Conservation (phyloP, 768 basidiomycete genomes). For the Hygrocybe coccinea region DNA sequence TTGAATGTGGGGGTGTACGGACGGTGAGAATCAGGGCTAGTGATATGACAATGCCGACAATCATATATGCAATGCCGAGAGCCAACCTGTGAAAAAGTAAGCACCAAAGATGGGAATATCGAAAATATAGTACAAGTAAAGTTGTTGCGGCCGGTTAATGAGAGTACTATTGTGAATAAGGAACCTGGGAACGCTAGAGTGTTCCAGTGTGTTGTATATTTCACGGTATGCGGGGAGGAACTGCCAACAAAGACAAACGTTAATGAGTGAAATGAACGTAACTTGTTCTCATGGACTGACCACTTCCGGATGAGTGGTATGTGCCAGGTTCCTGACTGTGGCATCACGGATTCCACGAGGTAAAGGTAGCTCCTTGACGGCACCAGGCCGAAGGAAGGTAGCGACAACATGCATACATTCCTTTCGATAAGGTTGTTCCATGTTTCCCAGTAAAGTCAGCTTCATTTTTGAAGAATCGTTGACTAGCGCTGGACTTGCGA, state of each 20-base stretch:
- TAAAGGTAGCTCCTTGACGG: slow-evolving; percentile 28
- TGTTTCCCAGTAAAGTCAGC: background rate
- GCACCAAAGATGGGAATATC: background rate
- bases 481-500: background rate
- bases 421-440: slow-evolving; percentile 15
- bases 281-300: slow-evolving; percentile 17
- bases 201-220: slow-evolving; percentile 29
- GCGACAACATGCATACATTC: slow-evolving; percentile 28
- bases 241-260: slow-evolving; percentile 11
- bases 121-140: slow-evolving; percentile 27
- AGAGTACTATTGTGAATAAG: slow-evolving; percentile 30
- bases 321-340: slow-evolving; percentile 24
- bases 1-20: slow-evolving; percentile 19
- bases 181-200: slow-evolving; percentile 28
- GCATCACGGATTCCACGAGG: slow-evolving; percentile 24
- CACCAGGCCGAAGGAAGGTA: slow-evolving; percentile 30
- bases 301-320: slow-evolving; percentile 34
- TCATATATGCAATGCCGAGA: slow-evolving; percentile 23
- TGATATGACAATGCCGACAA: slow-evolving; percentile 25
- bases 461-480: background rate
- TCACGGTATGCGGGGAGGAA: slow-evolving; percentile 34
- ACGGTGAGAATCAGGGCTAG: slow-evolving; percentile 25
- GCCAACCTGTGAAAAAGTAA: slow-evolving; percentile 23
- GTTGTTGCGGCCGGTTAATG: slow-evolving; percentile 34
- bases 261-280: background rate